These are phyloP conservation scores for Malus domestica DNA, from an alignment of 306 rosid genomes.

Conservation along the genomic window DNA sequence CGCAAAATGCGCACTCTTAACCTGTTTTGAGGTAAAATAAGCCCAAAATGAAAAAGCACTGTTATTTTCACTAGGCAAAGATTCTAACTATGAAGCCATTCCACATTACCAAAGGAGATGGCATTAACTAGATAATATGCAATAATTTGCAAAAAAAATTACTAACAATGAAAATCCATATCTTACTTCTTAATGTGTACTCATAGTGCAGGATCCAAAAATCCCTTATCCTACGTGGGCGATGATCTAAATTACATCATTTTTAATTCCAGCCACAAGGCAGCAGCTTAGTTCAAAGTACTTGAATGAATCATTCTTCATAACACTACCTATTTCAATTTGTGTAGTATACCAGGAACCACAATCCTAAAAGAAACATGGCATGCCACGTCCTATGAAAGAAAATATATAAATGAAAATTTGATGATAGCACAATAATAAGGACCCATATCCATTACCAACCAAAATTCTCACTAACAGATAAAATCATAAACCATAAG, in stretches of 20 bases:
- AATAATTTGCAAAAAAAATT: neutral
- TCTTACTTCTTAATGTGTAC: neutral
- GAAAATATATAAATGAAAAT: neutral
- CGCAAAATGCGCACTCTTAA: neutral
- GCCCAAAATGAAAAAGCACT: neutral
- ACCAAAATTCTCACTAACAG: neutral
- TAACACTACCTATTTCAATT: neutral
- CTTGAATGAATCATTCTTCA: neutral
- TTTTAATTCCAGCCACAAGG: neutral
- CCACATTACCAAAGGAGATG: neutral
- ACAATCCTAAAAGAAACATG: neutral
- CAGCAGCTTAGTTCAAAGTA: neutral
- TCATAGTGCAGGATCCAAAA: neutral
- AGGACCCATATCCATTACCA: neutral
- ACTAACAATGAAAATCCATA: neutral
- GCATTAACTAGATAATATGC: neutral
- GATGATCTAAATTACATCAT: neutral
- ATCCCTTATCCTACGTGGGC: neutral
- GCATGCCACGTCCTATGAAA: neutral
- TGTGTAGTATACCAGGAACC: neutral
- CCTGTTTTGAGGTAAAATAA: neutral
- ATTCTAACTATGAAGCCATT: neutral
- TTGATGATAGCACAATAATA: neutral
- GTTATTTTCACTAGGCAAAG: neutral
- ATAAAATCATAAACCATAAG: neutral